phyloP scores from a whole-genome alignment of 257 asterid genomes.

The Vinca minor region DNA sequence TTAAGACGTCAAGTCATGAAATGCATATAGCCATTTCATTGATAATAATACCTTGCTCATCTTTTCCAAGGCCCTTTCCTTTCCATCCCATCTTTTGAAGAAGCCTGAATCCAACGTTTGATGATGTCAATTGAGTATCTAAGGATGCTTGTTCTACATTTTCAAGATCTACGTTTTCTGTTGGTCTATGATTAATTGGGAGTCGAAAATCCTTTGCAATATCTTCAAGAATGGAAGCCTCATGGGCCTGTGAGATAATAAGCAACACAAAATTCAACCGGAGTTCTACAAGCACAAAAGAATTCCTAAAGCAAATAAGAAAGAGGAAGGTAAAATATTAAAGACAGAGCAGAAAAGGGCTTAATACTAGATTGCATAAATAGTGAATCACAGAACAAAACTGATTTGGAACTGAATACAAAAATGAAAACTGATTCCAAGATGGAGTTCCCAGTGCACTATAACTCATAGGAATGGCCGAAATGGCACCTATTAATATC shows the following conservation, averaged over 20 bases:
- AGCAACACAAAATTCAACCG: not conserved
- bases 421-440: too few species aligned
- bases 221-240: constrained; percentile 77
- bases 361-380: not conserved
- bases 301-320: not conserved
- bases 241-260: constrained; percentile 37
- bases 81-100: constrained; percentile 99
- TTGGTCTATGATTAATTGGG: constrained; percentile 72
- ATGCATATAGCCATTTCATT: constrained; percentile 8
- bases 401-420: not conserved
- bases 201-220: constrained; percentile 87
- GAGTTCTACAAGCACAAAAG: not conserved
- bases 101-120: constrained; percentile 85
- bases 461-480: not conserved
- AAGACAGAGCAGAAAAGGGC: not conserved
- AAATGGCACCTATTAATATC: not conserved
- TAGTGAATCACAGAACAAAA: not conserved
- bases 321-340: not conserved
- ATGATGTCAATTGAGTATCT: constrained; percentile 64
- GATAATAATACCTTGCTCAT: constrained; percentile 71
- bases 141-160: constrained; percentile 93
- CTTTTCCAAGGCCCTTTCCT: constrained; percentile 96
- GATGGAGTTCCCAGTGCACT: not conserved
- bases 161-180: constrained; percentile 83
- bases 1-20: not conserved